Base-by-base conservation (phyloP, 805 yeast species). In the Yarrowia alimentaria region DNA sequence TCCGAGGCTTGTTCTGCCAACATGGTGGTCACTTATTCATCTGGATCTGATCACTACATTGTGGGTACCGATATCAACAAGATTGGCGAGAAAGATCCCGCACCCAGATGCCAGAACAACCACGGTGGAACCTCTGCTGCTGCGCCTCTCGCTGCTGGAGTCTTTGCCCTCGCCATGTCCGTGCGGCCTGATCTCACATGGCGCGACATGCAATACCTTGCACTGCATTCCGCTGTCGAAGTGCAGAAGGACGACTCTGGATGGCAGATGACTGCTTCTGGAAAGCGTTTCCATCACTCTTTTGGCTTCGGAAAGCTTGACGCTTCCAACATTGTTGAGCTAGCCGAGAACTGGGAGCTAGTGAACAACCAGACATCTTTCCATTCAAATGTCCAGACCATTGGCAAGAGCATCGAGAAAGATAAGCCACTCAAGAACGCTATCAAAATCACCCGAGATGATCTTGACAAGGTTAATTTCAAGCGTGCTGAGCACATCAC, bases 81-180 rank as follows among this genome's bases (percentile, higher is more conserved):
- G 6, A 29, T 43, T 22, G 50, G 24, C 22, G 37, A 29, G 13
- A 43, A 29, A 9, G 17, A 7, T 7, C 33, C 12, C 3, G 25
- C 33, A 16, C 50, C 50, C 7, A 66, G 70, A 57, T 93, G 99
- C 66, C 71, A 94, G 1, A 74, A 74, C 29, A 65, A 59, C 19
- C 99, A 93, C 65, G 96, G 97, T 9, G 99, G 99, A 16, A 93
- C 99, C 0, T 91, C 98, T 17, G 99, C 99, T 0, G 97, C 99
- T 12, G 99, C 99, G 0, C 99, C 99, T 0, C 73, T 93, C 52
- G 98, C 97, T 0, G 97, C 98, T 0, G 99, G 98, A n/a, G 76
- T 93, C 1, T 88, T 85, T 64, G 78, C 97, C 0, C 71, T 93
- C 48, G 86, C 86, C 2, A 70, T 93, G 45, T 81, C 83, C 58